These are phyloP conservation scores for Colletotrichum sp. DNA, from an alignment of 2,329 filamentous ascomycete species.

Conservation along the genomic window DNA sequence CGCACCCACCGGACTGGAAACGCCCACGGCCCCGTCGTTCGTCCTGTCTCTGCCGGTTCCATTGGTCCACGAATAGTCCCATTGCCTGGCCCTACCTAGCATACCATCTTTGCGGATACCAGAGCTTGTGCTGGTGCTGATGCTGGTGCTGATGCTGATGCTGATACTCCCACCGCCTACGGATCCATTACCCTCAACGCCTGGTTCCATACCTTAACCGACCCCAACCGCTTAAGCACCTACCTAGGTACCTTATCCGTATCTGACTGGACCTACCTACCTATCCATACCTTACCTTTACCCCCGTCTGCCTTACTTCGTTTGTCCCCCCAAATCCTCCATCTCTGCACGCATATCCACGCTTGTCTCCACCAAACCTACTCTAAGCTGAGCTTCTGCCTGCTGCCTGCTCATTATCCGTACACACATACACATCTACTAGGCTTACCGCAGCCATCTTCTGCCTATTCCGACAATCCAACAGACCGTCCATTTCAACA, in stretches of 20 bases:
- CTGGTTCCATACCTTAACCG: not conserved
- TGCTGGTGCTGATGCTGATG: not conserved
- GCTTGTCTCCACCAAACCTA: not conserved
- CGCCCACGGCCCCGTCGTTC: not conserved
- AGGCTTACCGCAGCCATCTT: not conserved
- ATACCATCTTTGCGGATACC: not conserved
- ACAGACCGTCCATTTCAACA: not conserved
- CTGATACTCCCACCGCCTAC: not conserved
- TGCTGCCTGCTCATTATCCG: not conserved
- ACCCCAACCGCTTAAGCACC: not conserved
- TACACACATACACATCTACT: not conserved
- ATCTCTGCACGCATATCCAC: not conserved
- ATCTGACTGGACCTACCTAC: not conserved
- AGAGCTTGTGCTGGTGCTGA: not conserved
- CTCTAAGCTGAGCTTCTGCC: not conserved
- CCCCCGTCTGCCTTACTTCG: not conserved
- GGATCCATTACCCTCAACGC: not conserved
- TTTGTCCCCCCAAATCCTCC: not conserved
- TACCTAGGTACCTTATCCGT: not conserved
- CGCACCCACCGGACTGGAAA: conserved; percentile 4
- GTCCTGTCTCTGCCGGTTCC: not conserved
- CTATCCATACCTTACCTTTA: not conserved
- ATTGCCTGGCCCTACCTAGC: not conserved
- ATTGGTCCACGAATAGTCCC: not conserved
- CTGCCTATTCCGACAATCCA: not conserved